These are phyloP conservation scores for Fusarium miscanthi DNA, from an alignment of 2,329 filamentous ascomycete genomes.

Conservation along the genomic window DNA sequence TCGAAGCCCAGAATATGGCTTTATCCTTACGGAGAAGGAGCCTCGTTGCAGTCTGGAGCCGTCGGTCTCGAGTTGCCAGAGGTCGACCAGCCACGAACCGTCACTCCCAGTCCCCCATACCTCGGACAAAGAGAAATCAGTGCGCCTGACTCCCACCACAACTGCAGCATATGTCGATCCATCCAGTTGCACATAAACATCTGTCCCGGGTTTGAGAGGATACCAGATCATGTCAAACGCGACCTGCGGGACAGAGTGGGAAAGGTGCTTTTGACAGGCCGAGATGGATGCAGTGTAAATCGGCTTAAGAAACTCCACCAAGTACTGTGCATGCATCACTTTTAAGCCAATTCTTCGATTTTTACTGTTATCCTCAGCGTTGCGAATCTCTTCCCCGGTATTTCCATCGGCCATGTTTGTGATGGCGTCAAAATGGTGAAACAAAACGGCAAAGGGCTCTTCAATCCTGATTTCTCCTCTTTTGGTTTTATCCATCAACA, in stretches of 20 bases:
- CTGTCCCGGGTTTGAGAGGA: background rate
- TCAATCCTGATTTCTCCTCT: background rate
- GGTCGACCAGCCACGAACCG: background rate
- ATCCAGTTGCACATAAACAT: background rate
- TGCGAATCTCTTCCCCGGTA: too few species aligned
- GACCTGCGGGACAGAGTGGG: background rate
- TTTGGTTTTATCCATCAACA: background rate
- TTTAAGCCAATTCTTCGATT: accelerated
- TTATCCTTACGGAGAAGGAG: accelerated
- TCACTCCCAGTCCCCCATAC: background rate
- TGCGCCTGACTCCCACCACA: accelerated
- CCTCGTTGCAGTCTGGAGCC: background rate
- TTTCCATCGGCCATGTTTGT: background rate
- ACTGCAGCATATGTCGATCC: background rate
- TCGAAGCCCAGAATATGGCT: background rate
- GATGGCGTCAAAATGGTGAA: background rate
- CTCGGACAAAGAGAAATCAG: background rate
- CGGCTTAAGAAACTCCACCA: background rate
- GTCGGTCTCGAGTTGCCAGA: background rate
- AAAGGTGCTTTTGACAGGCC: background rate
- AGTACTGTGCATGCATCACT: background rate
- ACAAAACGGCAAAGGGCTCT: background rate
- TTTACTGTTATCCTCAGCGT: accelerated
- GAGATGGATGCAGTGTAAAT: background rate
- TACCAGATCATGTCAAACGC: background rate